Percentiles rank a stretch among this genome's conserved stretches.
Conservation (phyloP, 768 basidiomycete genomes). For the Psilocybe sp. region DNA sequence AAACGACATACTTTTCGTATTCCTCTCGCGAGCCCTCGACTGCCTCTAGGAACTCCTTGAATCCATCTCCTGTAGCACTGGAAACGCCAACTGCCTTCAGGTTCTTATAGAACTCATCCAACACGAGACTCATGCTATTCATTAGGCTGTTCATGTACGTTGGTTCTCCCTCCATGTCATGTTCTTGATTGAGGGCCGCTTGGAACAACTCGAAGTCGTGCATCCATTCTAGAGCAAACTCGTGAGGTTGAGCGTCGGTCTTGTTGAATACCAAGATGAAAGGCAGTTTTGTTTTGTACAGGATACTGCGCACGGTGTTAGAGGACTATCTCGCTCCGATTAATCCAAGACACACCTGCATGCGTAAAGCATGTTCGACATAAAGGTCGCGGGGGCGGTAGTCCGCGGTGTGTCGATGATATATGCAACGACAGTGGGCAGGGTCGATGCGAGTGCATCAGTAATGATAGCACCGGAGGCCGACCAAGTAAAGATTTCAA, state of each 20-base stretch:
- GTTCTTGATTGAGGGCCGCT: constrained; percentile 66
- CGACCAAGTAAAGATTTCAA: constrained; percentile 99
- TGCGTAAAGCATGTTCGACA: constrained; percentile 99
- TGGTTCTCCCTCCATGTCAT: constrained; percentile 83
- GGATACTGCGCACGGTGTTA: constrained; percentile 52
- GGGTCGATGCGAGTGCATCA: constrained; percentile 88
- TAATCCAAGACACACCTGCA: constrained; percentile 64
- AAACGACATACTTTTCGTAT: constrained; percentile 71
- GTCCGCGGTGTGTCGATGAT: constrained; percentile 97
- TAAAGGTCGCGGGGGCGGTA: constrained; percentile 94
- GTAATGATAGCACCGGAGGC: constrained; percentile 99
- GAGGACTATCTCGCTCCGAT: not conserved
- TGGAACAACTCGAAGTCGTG: constrained; percentile 96
- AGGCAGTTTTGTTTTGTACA: constrained; percentile 97
- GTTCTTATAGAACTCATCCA: constrained; percentile 98
- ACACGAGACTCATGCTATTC: constrained; percentile 97
- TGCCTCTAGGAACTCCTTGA: constrained; percentile 88
- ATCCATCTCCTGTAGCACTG: constrained; percentile 92
- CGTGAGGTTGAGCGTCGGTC: constrained; percentile 87
- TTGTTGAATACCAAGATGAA: constrained; percentile 99
- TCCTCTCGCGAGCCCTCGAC: constrained; percentile 86
- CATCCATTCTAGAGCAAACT: constrained; percentile 98
- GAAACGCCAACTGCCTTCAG: constrained; percentile 96
- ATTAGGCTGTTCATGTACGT: constrained; percentile 98
- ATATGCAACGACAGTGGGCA: constrained; percentile 95